A percentile compares a stretch with the other conserved stretches of the same genome.
Evolutionary conservation across 2,329 filamentous ascomycete species (phyloP).

Genomic region (Balansia obtecta): DNA sequence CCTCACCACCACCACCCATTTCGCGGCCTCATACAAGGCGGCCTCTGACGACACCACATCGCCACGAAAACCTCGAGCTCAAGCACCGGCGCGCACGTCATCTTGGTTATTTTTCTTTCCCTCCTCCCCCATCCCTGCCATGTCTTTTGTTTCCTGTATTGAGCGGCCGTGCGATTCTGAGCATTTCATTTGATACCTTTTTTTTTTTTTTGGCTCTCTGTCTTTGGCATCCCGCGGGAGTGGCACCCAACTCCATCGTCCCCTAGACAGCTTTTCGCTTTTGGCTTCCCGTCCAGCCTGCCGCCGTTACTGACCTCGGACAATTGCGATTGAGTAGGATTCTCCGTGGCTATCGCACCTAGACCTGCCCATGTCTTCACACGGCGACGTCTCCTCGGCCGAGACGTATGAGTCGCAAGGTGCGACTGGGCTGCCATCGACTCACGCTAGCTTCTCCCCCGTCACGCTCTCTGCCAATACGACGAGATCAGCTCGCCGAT

Average conservation of each 20-base stretch:
- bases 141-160: no score
- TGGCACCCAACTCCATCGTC: neutral
- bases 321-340: constrained; percentile 15
- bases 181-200: neutral
- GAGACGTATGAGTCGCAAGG: constrained; percentile 18
- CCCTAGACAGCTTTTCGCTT: neutral
- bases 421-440: constrained; percentile 44
- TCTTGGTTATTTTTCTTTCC: neutral
- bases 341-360: constrained; percentile 40
- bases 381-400: constrained; percentile 23
- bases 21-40: neutral
- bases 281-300: neutral
- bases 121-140: no score
- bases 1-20: neutral
- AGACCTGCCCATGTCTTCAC: constrained; percentile 25
- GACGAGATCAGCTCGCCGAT: constrained; percentile 53
- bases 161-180: no score
- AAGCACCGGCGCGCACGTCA: neutral
- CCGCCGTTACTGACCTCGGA: constrained; percentile 7
- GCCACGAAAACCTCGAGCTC: neutral
- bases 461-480: constrained; percentile 59
- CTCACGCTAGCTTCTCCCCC: constrained; percentile 83
- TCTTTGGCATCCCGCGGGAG: neutral
- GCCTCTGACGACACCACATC: neutral
- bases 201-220: neutral